Evolutionary conservation across 257 asterid species (phyloP), one percentile per base, ranked within the genome.

Genomic region (Catharanthus roseus): DNA sequence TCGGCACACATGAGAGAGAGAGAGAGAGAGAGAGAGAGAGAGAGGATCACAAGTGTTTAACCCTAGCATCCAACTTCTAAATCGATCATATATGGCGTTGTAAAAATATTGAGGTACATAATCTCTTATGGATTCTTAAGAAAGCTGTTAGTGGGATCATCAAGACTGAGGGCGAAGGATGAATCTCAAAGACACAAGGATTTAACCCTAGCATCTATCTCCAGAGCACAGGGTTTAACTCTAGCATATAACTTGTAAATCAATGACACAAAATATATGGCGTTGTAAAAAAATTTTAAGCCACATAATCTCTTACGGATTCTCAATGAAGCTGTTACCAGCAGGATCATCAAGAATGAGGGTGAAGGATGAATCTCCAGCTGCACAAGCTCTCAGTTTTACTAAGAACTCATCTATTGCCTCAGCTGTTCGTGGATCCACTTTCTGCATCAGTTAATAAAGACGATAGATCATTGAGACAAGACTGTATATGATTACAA

Each of bases 301-400:
- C 44, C 53, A 57, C 41, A n/a, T 74, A 55, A 77, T 67, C 65
- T 63, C 97, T 84, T 87, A 95, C 99, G 87, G 96, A 74, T 95
- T 95, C 84, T 95, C 99, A n/a, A 91, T 86, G 77, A 89, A 95
- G 85, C 99, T 92, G 86, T 95, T 95, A 74, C 99, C 99, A 54
- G 96, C 83, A 77, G 99, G 99, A 82, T 95, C 99, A 71, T 91
- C 98, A 72, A 95, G 88, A 76, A 76, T 83, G 77, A 91, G 83
- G 74, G 96, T 85, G 79, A 91, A 91, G 74, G 85, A 77, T 45
- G 86, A 81, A 72, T 84, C 74, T 76, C 88, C 97, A 54, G 88
- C 62, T 39, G 93, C 97, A 88, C 92, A 91, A 69, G 96, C 88
- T 79, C 89, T 87, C 71, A 95, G 78, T 72, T 90, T 95, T 77